phyloP scores from a whole-genome alignment of 306 rosid genomes.

The Elaeagnus macrophylla region DNA sequence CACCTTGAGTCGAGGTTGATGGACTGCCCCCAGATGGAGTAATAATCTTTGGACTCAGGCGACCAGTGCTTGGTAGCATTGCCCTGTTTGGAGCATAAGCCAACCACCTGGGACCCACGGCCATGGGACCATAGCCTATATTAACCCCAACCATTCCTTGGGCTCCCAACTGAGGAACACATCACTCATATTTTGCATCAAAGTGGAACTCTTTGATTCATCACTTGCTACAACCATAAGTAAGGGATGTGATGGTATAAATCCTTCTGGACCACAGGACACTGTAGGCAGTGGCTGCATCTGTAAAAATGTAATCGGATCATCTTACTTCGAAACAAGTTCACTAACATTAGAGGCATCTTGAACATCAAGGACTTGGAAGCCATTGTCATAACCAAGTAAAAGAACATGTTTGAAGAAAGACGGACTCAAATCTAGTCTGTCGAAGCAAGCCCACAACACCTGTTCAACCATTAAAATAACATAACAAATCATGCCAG shows the following conservation, averaged over 20 bases:
- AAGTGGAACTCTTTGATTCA: constrained; percentile 60
- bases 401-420: constrained; percentile 60
- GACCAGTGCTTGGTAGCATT: constrained; percentile 52
- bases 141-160: constrained; percentile 80
- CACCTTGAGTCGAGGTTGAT: constrained; percentile 82
- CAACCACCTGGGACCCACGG: constrained; percentile 91
- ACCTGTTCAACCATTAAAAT: constrained; percentile 46
- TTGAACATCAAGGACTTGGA: constrained; percentile 94
- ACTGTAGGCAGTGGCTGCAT: constrained; percentile 71
- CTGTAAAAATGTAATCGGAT: constrained; percentile 92
- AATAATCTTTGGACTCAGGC: constrained; percentile 80
- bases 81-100: constrained; percentile 88
- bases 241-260: constrained; percentile 72
- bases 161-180: constrained; percentile 81
- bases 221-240: constrained; percentile 92
- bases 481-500: constrained; percentile 12
- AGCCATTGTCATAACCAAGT: constrained; percentile 84
- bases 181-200: constrained; percentile 49
- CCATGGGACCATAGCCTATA: constrained; percentile 96
- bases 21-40: constrained; percentile 88
- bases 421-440: constrained; percentile 54
- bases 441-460: constrained; percentile 82
- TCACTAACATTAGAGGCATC: constrained; percentile 70
- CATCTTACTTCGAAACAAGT: constrained; percentile 75
- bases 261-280: constrained; percentile 54